Conservation (phyloP, 257 asterid genomes). For the Solanum peruvianum region DNA sequence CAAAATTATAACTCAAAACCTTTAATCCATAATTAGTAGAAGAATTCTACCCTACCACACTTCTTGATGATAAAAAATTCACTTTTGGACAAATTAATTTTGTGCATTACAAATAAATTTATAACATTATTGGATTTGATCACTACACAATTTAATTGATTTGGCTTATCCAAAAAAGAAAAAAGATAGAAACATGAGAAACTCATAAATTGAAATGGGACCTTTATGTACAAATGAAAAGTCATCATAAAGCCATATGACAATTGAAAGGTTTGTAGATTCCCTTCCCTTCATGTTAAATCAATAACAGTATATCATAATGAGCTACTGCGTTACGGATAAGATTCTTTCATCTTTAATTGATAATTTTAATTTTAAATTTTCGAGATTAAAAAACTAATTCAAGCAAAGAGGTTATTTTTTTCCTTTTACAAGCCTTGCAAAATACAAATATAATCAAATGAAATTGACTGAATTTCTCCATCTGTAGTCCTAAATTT, state of each 20-base stretch:
- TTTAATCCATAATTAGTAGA: background rate
- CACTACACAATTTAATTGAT: background rate
- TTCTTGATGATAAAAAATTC: background rate
- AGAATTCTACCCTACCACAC: background rate
- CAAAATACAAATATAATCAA: background rate
- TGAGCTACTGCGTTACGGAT: rapidly evolving
- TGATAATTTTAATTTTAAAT: background rate
- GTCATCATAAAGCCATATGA: background rate
- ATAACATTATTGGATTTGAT: background rate
- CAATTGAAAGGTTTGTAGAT: background rate
- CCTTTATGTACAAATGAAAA: background rate
- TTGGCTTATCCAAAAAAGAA: background rate
- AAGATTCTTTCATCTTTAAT: background rate
- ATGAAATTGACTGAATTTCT: background rate
- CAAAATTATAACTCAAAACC: background rate
- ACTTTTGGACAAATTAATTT: background rate
- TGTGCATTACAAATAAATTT: background rate
- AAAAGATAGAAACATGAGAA: background rate
- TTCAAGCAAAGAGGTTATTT: rapidly evolving
- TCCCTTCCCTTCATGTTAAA: background rate
- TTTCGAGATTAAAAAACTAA: background rate
- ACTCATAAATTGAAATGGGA: background rate
- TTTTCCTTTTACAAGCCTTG: background rate
- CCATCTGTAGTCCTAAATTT: background rate
- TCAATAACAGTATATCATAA: background rate